phyloP scores from a whole-genome alignment of 176 grass and related monocot species.

The Puccinellia tenuiflora region DNA sequence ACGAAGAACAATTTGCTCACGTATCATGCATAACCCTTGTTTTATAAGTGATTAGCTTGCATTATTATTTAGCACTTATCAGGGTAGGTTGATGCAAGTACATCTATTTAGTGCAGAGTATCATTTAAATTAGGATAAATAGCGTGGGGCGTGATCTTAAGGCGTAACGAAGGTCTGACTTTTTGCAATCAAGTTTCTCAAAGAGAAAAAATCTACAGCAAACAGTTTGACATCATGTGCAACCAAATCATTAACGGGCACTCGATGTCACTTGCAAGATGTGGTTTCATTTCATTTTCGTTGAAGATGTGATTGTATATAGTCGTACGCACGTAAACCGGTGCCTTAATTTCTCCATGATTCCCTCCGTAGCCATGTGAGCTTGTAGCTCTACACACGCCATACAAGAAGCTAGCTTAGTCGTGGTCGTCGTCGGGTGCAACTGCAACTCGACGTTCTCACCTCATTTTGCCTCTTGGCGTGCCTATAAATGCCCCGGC shows the following conservation, averaged over 20 bases:
- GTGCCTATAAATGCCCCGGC: slow-evolving; percentile 33
- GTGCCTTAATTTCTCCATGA: slow-evolving; percentile 29
- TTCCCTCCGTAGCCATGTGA: slow-evolving; percentile 40
- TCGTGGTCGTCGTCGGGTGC: slow-evolving; percentile 19
- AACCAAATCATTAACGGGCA: background rate
- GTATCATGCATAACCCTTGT: no score
- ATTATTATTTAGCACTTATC: no score
- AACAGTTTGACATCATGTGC: background rate
- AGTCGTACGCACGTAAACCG: slow-evolving; percentile 24
- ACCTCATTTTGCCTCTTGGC: background rate
- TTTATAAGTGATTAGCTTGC: no score
- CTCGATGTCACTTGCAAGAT: background rate
- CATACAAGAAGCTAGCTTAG: background rate
- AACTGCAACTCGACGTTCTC: background rate
- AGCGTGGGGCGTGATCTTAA: background rate
- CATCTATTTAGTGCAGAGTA: background rate
- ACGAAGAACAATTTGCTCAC: no score
- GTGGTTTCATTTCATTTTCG: background rate
- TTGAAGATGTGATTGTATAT: background rate
- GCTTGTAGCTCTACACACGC: background rate
- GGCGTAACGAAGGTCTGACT: background rate
- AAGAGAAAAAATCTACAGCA: no score
- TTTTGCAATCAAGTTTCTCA: background rate
- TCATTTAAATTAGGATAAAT: background rate
- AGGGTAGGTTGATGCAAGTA: background rate